Conservation (phyloP, 164 flowering plant genomes). For the Nelumbo lutea region DNA sequence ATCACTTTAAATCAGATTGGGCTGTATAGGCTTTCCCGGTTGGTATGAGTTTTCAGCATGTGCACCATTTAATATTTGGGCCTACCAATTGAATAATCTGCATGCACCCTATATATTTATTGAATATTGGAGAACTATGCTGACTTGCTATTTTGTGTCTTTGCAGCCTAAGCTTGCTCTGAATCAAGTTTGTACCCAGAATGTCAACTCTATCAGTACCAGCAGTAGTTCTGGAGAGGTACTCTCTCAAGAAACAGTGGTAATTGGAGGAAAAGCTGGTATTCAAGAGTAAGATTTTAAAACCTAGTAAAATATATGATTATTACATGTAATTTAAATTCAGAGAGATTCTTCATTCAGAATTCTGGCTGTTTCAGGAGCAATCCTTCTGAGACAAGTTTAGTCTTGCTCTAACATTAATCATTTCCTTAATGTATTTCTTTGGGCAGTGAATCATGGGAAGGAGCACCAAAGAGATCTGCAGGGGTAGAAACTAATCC, state of each 20-base stretch:
- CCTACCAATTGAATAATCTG: background rate
- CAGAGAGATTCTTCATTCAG: no score
- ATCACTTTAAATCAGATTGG: background rate
- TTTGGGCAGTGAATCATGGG: constrained; percentile 57
- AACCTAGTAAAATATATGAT: no score
- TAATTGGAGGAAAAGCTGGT: constrained; percentile 15
- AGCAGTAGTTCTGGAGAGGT: constrained; percentile 1
- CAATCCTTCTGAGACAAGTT: background rate
- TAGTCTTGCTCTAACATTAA: constrained; percentile 1
- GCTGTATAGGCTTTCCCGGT: background rate
- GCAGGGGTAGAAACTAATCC: constrained; percentile 33
- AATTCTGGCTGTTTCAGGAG: background rate
- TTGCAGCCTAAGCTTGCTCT: constrained; percentile 25
- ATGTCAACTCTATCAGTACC: background rate
- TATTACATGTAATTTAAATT: no score
- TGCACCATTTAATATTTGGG: background rate
- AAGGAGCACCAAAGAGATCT: constrained; percentile 37
- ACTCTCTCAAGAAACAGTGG: constrained; percentile 11
- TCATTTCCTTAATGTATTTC: background rate
- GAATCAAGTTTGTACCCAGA: constrained; percentile 8
- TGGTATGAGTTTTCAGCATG: background rate
- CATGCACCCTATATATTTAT: background rate
- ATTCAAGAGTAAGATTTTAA: background rate
- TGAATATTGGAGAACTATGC: no score
- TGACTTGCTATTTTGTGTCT: background rate